phyloP scores from a whole-genome alignment of 345 rosid species.

The Murraya paniculata region DNA sequence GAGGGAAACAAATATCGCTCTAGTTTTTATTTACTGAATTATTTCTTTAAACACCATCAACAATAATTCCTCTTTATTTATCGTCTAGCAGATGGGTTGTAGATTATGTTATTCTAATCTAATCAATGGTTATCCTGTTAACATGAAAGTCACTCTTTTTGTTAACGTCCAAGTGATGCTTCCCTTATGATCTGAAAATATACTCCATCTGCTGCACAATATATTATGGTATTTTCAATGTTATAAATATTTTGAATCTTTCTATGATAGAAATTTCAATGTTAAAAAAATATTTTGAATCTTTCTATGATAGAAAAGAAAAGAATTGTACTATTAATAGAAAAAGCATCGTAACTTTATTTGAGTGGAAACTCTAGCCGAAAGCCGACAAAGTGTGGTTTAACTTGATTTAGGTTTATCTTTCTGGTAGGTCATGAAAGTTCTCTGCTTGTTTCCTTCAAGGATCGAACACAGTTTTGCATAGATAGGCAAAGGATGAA shows the following conservation, averaged over 20 bases:
- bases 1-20: background rate
- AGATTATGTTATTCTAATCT: background rate
- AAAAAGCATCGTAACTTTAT: background rate
- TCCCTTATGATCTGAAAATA: background rate
- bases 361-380: background rate
- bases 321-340: background rate
- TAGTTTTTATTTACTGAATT: background rate
- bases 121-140: background rate
- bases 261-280: background rate
- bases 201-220: background rate
- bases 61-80: background rate
- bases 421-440: background rate
- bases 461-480: background rate
- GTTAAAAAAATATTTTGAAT: background rate
- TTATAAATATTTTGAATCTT: background rate
- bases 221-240: background rate
- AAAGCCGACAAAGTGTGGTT: background rate
- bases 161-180: background rate
- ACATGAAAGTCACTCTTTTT: background rate
- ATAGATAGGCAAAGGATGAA: background rate
- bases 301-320: background rate
- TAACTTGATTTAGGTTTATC: background rate
- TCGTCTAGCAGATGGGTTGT: background rate
- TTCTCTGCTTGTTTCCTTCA: background rate
- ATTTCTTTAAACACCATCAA: background rate